Base-by-base conservation (phyloP, 345 rosid genomes). In the Excoecaria agallocha region DNA sequence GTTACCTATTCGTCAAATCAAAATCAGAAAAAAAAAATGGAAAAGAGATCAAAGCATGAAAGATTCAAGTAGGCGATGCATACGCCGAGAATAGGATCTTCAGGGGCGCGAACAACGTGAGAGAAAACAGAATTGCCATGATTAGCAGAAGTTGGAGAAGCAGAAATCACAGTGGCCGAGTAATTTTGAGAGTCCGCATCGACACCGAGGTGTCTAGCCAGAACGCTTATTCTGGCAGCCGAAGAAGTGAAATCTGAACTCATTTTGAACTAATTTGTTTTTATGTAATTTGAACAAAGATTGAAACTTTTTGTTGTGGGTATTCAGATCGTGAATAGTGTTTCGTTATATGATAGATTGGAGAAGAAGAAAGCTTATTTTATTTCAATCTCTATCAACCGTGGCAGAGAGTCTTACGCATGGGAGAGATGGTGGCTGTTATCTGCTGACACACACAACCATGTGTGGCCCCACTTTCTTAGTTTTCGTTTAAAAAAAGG, bases 1-100 rank as follows among this genome's bases (percentile, higher is more conserved):
- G 98, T 94, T 82, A 94, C 98, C 98, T 94, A 62, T 67, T 39
- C 2, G 17, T 25, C 19, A 69, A 43, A 69, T 3, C 52, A 63
- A 4, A 19, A 56, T 37, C 7, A 24, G 35, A 22, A 12, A 46
- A 39, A 22, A 25, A 11, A 8, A 3, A 30, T 37, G 52, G 8
- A 8, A 58, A 15, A 16, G 13, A 66, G 45, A 5, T 60, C 19
- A 43, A 35, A 5, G n/a, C 0, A 38, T 5, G 25, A 72, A 6
- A 5, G 22, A 56, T 5, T 37, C 1, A 24, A 49, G 19, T 3
- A 64, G 59, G 10, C 37, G 16, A 57, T 0, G 16, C 54, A 54
- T 74, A 79, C 82, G 4, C 82, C 82, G 15, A 79, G 82, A 55
- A 79, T 79, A 69, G 82, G 68, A 39, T 79, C 82, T 64, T 79